phyloP scores from a whole-genome alignment of 2,329 filamentous ascomycete genomes.

The Colletotrichum gigasporum region DNA sequence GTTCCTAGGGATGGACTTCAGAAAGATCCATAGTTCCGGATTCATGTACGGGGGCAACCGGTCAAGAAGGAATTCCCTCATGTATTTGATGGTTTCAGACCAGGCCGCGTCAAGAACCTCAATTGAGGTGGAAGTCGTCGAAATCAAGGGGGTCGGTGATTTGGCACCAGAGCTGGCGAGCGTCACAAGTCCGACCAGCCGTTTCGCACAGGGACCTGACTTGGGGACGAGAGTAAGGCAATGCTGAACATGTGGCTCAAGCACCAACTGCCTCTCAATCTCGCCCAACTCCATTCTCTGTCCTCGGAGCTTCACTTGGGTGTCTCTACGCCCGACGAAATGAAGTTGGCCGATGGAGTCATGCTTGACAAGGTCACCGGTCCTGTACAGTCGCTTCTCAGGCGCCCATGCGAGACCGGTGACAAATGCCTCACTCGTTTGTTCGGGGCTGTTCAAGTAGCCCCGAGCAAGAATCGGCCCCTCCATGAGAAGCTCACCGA shows the following conservation, averaged over 20 bases:
- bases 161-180: neutral
- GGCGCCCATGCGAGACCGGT: constrained; percentile 72
- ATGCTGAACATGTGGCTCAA: neutral
- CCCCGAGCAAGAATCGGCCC: constrained; percentile 51
- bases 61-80: constrained; percentile 24
- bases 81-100: neutral
- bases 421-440: constrained; percentile 75
- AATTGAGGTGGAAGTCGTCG: neutral
- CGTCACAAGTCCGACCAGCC: neutral
- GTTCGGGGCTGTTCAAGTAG: constrained; percentile 72
- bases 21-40: constrained; percentile 54
- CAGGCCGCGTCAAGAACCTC: neutral
- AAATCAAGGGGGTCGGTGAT: neutral
- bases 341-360: constrained; percentile 79
- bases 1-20: constrained; percentile 52
- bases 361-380: constrained; percentile 83
- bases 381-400: constrained; percentile 72
- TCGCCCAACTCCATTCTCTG: constrained; percentile 83
- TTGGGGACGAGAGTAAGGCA: constrained; percentile 7
- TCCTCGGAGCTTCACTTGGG: constrained; percentile 83
- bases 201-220: constrained; percentile 4
- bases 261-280: constrained; percentile 61
- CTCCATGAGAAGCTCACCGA: constrained; percentile 36
- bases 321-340: constrained; percentile 78
- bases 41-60: constrained; percentile 56